Percentiles rank a stretch among this genome's conserved stretches.
These are phyloP conservation scores for Calonectria fujianensis DNA, from an alignment of 2,329 filamentous ascomycete genomes.

Conservation along the genomic window DNA sequence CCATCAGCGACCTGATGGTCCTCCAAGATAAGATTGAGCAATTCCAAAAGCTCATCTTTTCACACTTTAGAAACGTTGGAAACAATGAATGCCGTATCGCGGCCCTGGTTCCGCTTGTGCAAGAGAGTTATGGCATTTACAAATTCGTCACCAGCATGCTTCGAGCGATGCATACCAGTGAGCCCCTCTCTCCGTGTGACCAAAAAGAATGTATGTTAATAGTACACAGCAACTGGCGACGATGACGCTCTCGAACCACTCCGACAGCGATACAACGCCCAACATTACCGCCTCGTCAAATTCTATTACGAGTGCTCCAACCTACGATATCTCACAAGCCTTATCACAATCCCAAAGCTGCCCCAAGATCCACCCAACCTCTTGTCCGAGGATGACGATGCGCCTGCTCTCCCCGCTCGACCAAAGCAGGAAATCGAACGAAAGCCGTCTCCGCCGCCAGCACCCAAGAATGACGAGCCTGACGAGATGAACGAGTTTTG, in stretches of 20 bases:
- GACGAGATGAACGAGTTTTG: slow-evolving; percentile 98
- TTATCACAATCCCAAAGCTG: slow-evolving; percentile 97
- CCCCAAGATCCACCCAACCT: slow-evolving; percentile 95
- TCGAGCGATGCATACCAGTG: slow-evolving; percentile 96
- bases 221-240: slow-evolving; percentile 84
- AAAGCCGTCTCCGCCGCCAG: slow-evolving; percentile 81
- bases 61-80: slow-evolving; percentile 91
- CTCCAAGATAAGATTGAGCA: slow-evolving; percentile 98
- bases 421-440: slow-evolving; percentile 84
- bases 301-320: slow-evolving; percentile 99
- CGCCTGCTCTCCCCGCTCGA: slow-evolving; percentile 87
- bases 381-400: slow-evolving; percentile 87
- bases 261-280: slow-evolving; percentile 91
- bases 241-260: slow-evolving; percentile 94
- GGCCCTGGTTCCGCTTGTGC: slow-evolving; percentile 92
- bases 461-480: slow-evolving; percentile 84
- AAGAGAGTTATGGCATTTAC: slow-evolving; percentile 99
- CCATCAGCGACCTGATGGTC: slow-evolving; percentile 96
- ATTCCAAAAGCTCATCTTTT: slow-evolving; percentile 99
- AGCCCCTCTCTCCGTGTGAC: slow-evolving; percentile 57
- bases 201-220: slow-evolving; percentile 42
- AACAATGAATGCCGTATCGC: slow-evolving; percentile 99
- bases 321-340: slow-evolving; percentile 93
- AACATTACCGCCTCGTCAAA: slow-evolving; percentile 96
- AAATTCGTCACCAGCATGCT: slow-evolving; percentile 99